Percentiles rank a stretch among this genome's conserved stretches.
Evolutionary conservation across 129 eudicot species (phyloP).

Genomic region (Dittrichia graveolens): DNA sequence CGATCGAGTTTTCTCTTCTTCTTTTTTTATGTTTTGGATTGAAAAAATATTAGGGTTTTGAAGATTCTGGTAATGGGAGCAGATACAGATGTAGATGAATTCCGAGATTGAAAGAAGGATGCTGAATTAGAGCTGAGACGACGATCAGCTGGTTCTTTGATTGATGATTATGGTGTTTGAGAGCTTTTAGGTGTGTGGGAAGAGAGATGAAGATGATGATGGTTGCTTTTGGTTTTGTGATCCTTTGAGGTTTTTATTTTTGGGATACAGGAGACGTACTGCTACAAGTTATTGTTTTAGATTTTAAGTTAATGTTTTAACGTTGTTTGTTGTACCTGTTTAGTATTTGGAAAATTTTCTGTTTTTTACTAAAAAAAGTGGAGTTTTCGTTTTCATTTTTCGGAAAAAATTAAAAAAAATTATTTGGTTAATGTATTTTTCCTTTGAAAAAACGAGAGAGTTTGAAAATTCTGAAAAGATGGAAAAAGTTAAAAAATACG

Average conservation of each 20-base stretch:
- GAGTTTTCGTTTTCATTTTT: no score
- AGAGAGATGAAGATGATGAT: neutral
- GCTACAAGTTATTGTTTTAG: no score
- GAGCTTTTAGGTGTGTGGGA: slow-evolving; percentile 3
- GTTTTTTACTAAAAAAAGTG: no score
- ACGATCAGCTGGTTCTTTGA: slow-evolving; percentile 22
- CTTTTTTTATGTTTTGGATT: neutral
- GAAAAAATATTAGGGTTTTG: slow-evolving; percentile 16
- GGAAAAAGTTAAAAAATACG: no score
- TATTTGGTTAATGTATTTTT: no score
- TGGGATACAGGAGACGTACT: neutral
- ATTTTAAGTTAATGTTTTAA: no score
- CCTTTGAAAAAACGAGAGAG: no score
- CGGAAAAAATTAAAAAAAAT: no score
- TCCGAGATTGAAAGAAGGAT: neutral
- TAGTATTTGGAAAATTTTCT: no score
- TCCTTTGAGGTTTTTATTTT: neutral
- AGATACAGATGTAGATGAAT: slow-evolving; percentile 3
- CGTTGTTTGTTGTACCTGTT: no score
- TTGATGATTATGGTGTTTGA: slow-evolving; percentile 13
- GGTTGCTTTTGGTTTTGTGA: neutral
- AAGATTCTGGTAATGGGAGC: neutral
- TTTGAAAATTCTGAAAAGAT: no score
- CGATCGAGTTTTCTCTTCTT: neutral
- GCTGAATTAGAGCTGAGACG: slow-evolving; percentile 27